Evolutionary conservation across 2,329 filamentous ascomycete genomes (phyloP).

Genomic region (Diplocarpon mali): DNA sequence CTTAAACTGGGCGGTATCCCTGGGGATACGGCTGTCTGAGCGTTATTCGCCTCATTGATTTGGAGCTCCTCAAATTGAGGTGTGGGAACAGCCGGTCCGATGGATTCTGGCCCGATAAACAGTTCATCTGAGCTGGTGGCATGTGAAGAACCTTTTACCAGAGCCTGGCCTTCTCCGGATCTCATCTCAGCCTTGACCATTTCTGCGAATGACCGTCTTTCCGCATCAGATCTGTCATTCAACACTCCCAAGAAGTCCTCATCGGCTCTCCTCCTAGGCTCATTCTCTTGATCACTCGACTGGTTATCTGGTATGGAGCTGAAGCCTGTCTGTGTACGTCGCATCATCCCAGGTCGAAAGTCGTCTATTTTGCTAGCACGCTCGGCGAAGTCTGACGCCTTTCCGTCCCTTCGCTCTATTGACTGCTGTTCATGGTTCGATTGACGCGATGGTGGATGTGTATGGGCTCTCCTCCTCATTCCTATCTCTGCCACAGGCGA

Average conservation of each 20-base stretch:
- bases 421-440: slow-evolving; percentile 5
- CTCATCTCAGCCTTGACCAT: slow-evolving; percentile 48
- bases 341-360: slow-evolving; percentile 43
- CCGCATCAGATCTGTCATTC: background rate
- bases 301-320: slow-evolving; percentile 12
- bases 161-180: slow-evolving; percentile 46
- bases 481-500: slow-evolving; percentile 62
- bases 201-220: slow-evolving; percentile 21
- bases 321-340: slow-evolving; percentile 47
- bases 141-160: slow-evolving; percentile 31
- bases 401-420: slow-evolving; percentile 3
- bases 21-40: slow-evolving; percentile 12
- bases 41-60: slow-evolving; percentile 22
- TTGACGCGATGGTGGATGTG: slow-evolving; percentile 18
- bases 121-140: slow-evolving; percentile 10
- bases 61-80: slow-evolving; percentile 17
- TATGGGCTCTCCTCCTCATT: slow-evolving; percentile 34
- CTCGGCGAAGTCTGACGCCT: slow-evolving; percentile 6
- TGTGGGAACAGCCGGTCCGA: slow-evolving; percentile 7
- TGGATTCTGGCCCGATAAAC: slow-evolving; percentile 4
- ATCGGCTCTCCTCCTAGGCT: background rate
- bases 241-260: background rate
- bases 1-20: slow-evolving; percentile 7
- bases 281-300: background rate
- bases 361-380: slow-evolving; percentile 6